Conservation (phyloP, 1,139 yeast species). For the Lizanozyma gosingica region DNA sequence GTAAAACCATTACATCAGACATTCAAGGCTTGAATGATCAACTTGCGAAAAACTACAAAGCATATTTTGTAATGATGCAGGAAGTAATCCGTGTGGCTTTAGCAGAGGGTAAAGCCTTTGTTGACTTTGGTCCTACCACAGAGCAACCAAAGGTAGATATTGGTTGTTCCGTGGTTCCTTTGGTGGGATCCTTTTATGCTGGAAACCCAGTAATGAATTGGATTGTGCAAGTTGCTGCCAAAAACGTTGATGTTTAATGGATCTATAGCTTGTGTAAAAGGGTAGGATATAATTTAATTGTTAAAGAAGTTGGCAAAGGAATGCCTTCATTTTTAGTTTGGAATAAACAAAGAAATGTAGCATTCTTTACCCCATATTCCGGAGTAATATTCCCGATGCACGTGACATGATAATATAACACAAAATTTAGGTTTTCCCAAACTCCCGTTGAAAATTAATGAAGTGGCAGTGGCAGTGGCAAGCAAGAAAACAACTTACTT, state of each 20-base stretch:
- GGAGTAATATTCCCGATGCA: too few relatives aligned
- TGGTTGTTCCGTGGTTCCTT: constrained; percentile 28
- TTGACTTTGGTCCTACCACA: constrained; percentile 33
- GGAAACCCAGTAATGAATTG: neutral
- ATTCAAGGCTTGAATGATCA: constrained; percentile 37
- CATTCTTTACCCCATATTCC: too few relatives aligned
- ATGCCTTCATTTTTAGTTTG: too few relatives aligned
- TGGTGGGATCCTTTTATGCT: constrained; percentile 15
- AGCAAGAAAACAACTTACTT: neutral
- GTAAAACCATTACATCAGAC: constrained; percentile 37
- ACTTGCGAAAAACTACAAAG: constrained; percentile 28
- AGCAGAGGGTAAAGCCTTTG: constrained; percentile 27
- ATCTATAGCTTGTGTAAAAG: too few relatives aligned
- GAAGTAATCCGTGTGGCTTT: constrained; percentile 32
- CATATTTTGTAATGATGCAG: constrained; percentile 43
- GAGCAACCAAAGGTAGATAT: constrained; percentile 33
- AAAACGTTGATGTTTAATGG: neutral
- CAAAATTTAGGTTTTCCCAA: too few relatives aligned
- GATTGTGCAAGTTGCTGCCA: neutral
- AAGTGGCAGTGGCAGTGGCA: too few relatives aligned
- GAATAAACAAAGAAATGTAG: too few relatives aligned
- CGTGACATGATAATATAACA: too few relatives aligned
- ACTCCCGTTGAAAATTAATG: too few relatives aligned
- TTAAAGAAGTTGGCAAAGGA: too few relatives aligned
- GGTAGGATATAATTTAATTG: too few relatives aligned